Percentiles rank a stretch among this genome's conserved stretches.
These are phyloP conservation scores for Prunus armeniaca DNA, from an alignment of 306 rosid genomes.

Conservation along the genomic window DNA sequence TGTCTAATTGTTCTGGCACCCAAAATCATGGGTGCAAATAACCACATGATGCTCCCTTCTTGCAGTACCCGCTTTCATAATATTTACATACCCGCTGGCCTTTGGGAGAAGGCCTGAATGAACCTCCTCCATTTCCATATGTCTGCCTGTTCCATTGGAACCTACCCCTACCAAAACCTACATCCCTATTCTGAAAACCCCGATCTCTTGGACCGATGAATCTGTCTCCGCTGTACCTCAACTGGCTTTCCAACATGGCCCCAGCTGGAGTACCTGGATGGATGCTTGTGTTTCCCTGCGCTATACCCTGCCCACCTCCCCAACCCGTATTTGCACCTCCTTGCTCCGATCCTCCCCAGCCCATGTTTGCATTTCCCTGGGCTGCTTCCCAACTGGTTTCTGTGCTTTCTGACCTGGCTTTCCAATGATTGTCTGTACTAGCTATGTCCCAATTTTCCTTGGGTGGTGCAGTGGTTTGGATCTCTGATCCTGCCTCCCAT, in stretches of 20 bases:
- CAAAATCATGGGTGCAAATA: slow-evolving; percentile 76
- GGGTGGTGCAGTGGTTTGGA: slow-evolving; percentile 37
- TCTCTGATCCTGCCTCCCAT: slow-evolving; percentile 50
- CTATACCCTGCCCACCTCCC: slow-evolving; percentile 43
- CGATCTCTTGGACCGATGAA: slow-evolving; percentile 50
- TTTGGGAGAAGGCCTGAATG: slow-evolving; percentile 50
- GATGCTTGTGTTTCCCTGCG: slow-evolving; percentile 45
- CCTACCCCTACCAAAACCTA: slow-evolving; percentile 52
- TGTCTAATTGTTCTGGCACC: slow-evolving; percentile 34
- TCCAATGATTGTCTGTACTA: slow-evolving; percentile 51
- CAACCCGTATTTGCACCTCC: slow-evolving; percentile 38
- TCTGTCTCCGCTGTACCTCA: slow-evolving; percentile 60
- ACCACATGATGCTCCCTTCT: slow-evolving; percentile 67
- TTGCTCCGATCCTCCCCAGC: slow-evolving; percentile 40
- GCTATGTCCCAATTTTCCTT: slow-evolving; percentile 45
- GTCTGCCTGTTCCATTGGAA: slow-evolving; percentile 53
- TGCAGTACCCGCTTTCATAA: slow-evolving; percentile 75
- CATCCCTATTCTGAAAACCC: slow-evolving; percentile 54
- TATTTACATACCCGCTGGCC: slow-evolving; percentile 92
- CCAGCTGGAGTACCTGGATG: slow-evolving; percentile 27
- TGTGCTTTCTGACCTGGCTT: slow-evolving; percentile 51
- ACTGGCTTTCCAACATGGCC: slow-evolving; percentile 47
- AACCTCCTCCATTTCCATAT: slow-evolving; percentile 49
- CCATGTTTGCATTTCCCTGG: slow-evolving; percentile 40
- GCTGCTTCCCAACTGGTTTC: slow-evolving; percentile 46